These are phyloP conservation scores for Stachybotrys elegans DNA, from an alignment of 2,329 filamentous ascomycete species.

Conservation along the genomic window DNA sequence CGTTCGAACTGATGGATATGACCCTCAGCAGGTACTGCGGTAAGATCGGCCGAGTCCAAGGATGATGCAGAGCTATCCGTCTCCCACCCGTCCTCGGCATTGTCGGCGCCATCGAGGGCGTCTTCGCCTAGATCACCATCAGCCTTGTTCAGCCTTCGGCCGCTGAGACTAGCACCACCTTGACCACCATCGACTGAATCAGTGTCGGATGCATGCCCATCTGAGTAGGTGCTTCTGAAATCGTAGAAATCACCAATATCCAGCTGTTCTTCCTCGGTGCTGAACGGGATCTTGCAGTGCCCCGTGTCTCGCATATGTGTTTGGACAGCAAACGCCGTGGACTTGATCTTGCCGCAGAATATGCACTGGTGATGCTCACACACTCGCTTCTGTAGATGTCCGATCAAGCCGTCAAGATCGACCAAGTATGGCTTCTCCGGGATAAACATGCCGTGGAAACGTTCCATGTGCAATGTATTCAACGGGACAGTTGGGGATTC, in stretches of 20 bases:
- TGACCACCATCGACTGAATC: conserved; percentile 36
- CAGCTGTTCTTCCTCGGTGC: conserved; percentile 81
- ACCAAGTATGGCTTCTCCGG: conserved; percentile 82
- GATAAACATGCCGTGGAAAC: conserved; percentile 91
- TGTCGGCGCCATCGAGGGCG: conserved; percentile 50
- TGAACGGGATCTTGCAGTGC: conserved; percentile 95
- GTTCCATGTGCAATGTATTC: conserved; percentile 85
- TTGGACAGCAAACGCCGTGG: conserved; percentile 74
- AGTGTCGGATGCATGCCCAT: conserved; percentile 63
- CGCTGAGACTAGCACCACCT: conserved; percentile 66
- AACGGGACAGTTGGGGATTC: conserved; percentile 69
- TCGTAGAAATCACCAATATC: conserved; percentile 97
- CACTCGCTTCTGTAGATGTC: conserved; percentile 74
- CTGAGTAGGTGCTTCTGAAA: conserved; percentile 92
- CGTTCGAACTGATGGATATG: conserved; percentile 67
- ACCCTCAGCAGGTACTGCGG: conserved; percentile 70
- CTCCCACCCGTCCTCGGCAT: conserved; percentile 72
- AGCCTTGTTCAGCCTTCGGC: conserved; percentile 48
- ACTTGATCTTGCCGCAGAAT: conserved; percentile 79
- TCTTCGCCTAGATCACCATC: conserved; percentile 45
- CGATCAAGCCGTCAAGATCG: conserved; percentile 75
- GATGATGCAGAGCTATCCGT: conserved; percentile 90
- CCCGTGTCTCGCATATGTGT: conserved; percentile 97
- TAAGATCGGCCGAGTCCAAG: conserved; percentile 78
- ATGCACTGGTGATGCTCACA: conserved; percentile 78